A percentile compares a stretch with the other conserved stretches of the same genome.
Evolutionary conservation across 352 stramenopile species (phyloP).

Genomic region (Pythium grandisporangium): DNA sequence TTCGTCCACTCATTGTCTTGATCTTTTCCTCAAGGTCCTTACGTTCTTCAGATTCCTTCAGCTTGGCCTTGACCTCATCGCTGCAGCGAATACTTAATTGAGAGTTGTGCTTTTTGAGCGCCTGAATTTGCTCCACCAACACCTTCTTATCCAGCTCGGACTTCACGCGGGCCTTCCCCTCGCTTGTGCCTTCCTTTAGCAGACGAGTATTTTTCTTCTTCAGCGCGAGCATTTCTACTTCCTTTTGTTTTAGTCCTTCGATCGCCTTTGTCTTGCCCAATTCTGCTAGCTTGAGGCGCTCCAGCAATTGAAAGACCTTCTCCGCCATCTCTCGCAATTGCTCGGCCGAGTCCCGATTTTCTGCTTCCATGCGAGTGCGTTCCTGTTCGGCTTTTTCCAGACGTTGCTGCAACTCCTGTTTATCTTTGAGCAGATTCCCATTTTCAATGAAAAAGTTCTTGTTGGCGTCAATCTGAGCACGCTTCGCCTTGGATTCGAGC

Average conservation of each 20-base stretch:
- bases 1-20: conserved; percentile 86
- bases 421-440: conserved; percentile 62
- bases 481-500: conserved; percentile 89
- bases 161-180: conserved; percentile 91
- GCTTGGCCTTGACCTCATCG: conserved; percentile 91
- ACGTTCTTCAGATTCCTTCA: conserved; percentile 87
- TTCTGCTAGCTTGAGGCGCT: conserved; percentile 94
- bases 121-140: conserved; percentile 90
- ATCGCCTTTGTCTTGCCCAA: conserved; percentile 94
- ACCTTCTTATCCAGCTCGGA: conserved; percentile 92
- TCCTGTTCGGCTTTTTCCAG: conserved; percentile 90
- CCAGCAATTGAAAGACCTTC: conserved; percentile 94
- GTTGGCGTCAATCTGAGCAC: conserved; percentile 89
- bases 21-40: conserved; percentile 93
- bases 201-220: conserved; percentile 94
- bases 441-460: conserved; percentile 88
- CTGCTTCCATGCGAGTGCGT: conserved; percentile 90
- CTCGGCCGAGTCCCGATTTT: conserved; percentile 92
- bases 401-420: conserved; percentile 71
- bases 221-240: conserved; percentile 89
- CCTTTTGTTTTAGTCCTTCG: conserved; percentile 91
- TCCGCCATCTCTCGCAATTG: conserved; percentile 96
- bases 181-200: conserved; percentile 90
- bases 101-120: conserved; percentile 94
- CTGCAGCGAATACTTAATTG: conserved; percentile 88